Conservation (phyloP, 192 early-diverging fungal genomes). For the Mortierella antarctica region DNA sequence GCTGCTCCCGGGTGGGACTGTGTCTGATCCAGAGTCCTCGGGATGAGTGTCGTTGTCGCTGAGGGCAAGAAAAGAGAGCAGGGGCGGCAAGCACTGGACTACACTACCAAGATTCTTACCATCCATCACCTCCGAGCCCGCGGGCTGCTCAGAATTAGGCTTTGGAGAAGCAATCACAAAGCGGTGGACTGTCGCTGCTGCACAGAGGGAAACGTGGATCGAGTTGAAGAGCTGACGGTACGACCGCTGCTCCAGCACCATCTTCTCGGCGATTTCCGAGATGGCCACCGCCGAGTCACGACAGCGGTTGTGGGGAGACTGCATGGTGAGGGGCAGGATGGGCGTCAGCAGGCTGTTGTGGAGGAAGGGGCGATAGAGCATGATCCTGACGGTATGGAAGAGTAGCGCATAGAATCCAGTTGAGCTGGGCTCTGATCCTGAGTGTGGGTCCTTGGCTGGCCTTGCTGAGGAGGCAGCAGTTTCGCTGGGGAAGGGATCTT, state of each 20-base stretch:
- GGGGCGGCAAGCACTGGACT: background rate
- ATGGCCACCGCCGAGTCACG: conserved; percentile 45
- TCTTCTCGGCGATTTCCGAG: conserved; percentile 44
- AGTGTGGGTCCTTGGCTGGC: background rate
- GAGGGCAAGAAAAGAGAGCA: background rate
- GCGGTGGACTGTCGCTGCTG: conserved; percentile 43
- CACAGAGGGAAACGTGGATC: conserved; percentile 40
- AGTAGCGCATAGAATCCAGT: conserved; percentile 28
- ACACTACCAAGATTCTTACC: conserved; percentile 1
- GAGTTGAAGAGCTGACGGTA: conserved; percentile 47
- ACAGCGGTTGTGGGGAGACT: conserved; percentile 31
- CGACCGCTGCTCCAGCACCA: conserved; percentile 34
- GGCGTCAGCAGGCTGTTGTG: conserved; percentile 30
- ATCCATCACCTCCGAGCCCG: background rate
- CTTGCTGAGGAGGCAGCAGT: background rate
- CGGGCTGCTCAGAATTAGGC: background rate
- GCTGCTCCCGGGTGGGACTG: no score
- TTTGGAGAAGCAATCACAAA: conserved; percentile 30
- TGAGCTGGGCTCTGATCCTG: background rate
- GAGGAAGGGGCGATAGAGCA: conserved; percentile 45
- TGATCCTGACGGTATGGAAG: conserved; percentile 40
- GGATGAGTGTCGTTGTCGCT: background rate
- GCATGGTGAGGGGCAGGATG: conserved; percentile 27
- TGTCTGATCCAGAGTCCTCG: no score
- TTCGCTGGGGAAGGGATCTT: background rate